Percentiles rank a stretch among this genome's conserved stretches.
phyloP scores from a whole-genome alignment of 2,329 filamentous ascomycete species.

The Hymenoscyphus albidus region DNA sequence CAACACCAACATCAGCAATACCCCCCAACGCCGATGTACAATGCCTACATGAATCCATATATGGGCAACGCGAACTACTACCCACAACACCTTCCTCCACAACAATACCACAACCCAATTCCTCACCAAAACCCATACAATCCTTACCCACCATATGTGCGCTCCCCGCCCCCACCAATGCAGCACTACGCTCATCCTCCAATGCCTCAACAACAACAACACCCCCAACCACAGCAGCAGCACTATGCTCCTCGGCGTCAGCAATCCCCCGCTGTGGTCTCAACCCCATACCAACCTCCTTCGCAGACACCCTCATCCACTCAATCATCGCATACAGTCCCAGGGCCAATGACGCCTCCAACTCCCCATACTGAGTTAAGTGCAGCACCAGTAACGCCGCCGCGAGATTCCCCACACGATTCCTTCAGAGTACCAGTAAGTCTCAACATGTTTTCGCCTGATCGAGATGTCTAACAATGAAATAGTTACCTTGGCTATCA shows the following conservation, averaged over 20 bases:
- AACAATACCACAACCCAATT: constrained; percentile 51
- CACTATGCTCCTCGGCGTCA: constrained; percentile 40
- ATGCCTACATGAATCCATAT: constrained; percentile 49
- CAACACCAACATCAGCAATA: constrained; percentile 41
- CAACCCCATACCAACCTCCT: constrained; percentile 49
- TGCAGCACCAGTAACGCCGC: constrained; percentile 28
- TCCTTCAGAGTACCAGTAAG: constrained; percentile 52
- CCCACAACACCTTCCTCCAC: constrained; percentile 52
- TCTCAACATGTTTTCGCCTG: constrained; percentile 18
- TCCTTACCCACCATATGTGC: constrained; percentile 41
- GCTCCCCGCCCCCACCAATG: constrained; percentile 47
- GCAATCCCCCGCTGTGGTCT: constrained; percentile 46
- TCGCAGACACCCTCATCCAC: constrained; percentile 41
- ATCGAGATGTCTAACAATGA: constrained; percentile 28
- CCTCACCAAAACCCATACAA: constrained; percentile 44
- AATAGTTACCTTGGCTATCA: constrained; percentile 56
- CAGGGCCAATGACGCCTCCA: constrained; percentile 43
- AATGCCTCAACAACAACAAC: constrained; percentile 24
- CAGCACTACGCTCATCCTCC: constrained; percentile 50
- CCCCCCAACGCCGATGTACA: constrained; percentile 45
- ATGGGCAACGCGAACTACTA: constrained; percentile 42
- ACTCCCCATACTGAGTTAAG: constrained; percentile 40
- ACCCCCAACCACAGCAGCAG: constrained; percentile 8
- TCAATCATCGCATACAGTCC: constrained; percentile 29
- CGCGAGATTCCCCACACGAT: constrained; percentile 24